These are phyloP conservation scores for Eucommia ulmoides DNA, from an alignment of 257 asterid species.

Conservation along the genomic window DNA sequence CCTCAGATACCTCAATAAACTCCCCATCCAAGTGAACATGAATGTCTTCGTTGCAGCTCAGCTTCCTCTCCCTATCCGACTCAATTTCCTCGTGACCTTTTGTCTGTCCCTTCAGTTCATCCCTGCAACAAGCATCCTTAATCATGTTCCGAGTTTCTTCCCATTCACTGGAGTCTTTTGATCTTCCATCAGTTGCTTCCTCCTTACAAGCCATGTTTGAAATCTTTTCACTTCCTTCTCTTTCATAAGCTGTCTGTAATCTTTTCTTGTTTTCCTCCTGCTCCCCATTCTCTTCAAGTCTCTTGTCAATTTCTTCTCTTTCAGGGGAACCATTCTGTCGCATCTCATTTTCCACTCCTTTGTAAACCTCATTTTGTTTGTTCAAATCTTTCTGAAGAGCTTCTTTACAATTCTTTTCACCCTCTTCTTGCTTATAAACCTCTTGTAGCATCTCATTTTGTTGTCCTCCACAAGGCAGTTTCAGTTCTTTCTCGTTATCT, in stretches of 20 bases:
- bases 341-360: slow-evolving; percentile 12
- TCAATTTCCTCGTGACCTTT: slow-evolving; percentile 21
- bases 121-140: no score
- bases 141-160: slow-evolving; percentile 21
- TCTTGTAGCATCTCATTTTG: neutral
- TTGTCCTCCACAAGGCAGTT: neutral
- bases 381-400: neutral
- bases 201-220: slow-evolving; percentile 6
- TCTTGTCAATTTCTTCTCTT: slow-evolving; percentile 14
- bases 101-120: slow-evolving; percentile 10
- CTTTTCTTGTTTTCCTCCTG: slow-evolving; percentile 17
- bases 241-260: slow-evolving; percentile 13
- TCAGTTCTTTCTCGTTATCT: neutral
- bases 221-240: slow-evolving; percentile 13
- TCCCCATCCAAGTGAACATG: slow-evolving; percentile 17
- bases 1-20: slow-evolving; percentile 18
- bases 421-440: neutral
- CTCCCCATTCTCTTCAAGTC: slow-evolving; percentile 10
- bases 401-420: neutral
- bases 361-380: slow-evolving; percentile 2
- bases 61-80: slow-evolving; percentile 16
- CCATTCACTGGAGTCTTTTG: slow-evolving; percentile 15
- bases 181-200: slow-evolving; percentile 13
- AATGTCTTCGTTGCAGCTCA: slow-evolving; percentile 16
- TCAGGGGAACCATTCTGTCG: slow-evolving; percentile 15